A percentile compares a stretch with the other conserved stretches of the same genome.
These are phyloP conservation scores for Aspergillus sclerotioniger DNA, from an alignment of 495 filamentous ascomycete species.

Conservation along the genomic window DNA sequence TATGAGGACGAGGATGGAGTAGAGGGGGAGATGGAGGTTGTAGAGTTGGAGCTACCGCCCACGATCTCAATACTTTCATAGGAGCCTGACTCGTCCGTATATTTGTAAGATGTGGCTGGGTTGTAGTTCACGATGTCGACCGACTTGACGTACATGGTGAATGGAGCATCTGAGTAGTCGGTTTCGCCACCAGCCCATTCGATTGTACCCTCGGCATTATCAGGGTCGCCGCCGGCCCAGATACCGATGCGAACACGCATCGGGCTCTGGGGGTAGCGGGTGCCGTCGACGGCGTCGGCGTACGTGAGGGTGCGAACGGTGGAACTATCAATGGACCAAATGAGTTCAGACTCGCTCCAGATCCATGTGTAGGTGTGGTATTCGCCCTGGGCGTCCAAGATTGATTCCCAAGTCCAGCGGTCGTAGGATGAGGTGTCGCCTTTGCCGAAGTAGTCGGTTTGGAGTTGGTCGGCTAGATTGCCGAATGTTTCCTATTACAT, in stretches of 20 bases:
- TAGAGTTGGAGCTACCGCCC: slow-evolving; percentile 1
- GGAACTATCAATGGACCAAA: slow-evolving; percentile 76
- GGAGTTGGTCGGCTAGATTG: slow-evolving; percentile 51
- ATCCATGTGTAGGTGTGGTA: slow-evolving; percentile 83
- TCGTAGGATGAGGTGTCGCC: slow-evolving; percentile 76
- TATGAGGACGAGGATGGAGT: no score
- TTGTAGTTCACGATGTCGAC: slow-evolving; percentile 37
- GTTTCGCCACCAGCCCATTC: slow-evolving; percentile 74
- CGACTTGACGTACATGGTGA: slow-evolving; percentile 64
- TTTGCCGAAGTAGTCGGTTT: slow-evolving; percentile 95
- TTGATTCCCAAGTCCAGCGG: slow-evolving; percentile 58
- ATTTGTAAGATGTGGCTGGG: slow-evolving; percentile 34
- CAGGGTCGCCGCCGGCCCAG: slow-evolving; percentile 77
- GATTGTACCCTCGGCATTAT: slow-evolving; percentile 53
- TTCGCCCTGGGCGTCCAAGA: slow-evolving; percentile 58
- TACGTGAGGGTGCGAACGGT: slow-evolving; percentile 66
- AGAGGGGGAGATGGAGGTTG: no score
- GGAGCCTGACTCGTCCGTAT: slow-evolving; percentile 33
- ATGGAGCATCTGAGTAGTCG: slow-evolving; percentile 64
- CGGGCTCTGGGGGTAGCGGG: slow-evolving; percentile 85
- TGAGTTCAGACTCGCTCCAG: slow-evolving; percentile 70
- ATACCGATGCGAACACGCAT: slow-evolving; percentile 77
- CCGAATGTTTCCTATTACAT: slow-evolving; percentile 19
- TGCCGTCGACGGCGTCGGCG: slow-evolving; percentile 58
- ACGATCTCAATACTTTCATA: slow-evolving; percentile 31